phyloP scores from a whole-genome alignment of 768 basidiomycete genomes.

The Harrya chromipes region DNA sequence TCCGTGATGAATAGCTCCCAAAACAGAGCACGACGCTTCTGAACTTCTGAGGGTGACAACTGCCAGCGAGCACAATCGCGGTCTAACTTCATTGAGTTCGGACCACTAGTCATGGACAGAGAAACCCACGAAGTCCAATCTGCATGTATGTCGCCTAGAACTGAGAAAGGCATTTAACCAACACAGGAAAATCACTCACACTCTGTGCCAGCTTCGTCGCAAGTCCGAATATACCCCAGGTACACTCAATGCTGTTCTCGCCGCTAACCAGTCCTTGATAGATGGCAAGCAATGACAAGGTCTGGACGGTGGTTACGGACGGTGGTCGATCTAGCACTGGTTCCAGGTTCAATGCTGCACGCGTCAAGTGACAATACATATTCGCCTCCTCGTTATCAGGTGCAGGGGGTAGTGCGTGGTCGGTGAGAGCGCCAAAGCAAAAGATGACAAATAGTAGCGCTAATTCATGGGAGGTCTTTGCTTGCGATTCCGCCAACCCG shows the following conservation, averaged over 20 bases:
- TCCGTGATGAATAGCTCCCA: conserved; percentile 77
- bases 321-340: conserved; percentile 70
- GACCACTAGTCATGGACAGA: not conserved
- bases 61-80: conserved; percentile 74
- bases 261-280: conserved; percentile 65
- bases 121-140: conserved; percentile 64
- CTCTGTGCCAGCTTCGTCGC: conserved; percentile 67
- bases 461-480: conserved; percentile 52
- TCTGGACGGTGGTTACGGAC: conserved; percentile 67
- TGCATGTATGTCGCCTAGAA: conserved; percentile 22
- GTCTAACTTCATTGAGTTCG: conserved; percentile 43
- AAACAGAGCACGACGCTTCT: conserved; percentile 67
- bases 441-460: conserved; percentile 62
- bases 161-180: not conserved
- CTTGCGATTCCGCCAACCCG: conserved; percentile 10
- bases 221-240: conserved; percentile 65
- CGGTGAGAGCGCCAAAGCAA: conserved; percentile 59
- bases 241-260: conserved; percentile 67
- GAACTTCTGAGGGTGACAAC: conserved; percentile 56
- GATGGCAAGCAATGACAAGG: conserved; percentile 64
- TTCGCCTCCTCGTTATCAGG: conserved; percentile 53
- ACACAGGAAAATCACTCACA: conserved; percentile 38
- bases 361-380: conserved; percentile 56
- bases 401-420: conserved; percentile 47
- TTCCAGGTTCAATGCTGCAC: conserved; percentile 63